Base-by-base conservation (phyloP, 2,329 filamentous ascomycete genomes). In the Nemania abortiva region DNA sequence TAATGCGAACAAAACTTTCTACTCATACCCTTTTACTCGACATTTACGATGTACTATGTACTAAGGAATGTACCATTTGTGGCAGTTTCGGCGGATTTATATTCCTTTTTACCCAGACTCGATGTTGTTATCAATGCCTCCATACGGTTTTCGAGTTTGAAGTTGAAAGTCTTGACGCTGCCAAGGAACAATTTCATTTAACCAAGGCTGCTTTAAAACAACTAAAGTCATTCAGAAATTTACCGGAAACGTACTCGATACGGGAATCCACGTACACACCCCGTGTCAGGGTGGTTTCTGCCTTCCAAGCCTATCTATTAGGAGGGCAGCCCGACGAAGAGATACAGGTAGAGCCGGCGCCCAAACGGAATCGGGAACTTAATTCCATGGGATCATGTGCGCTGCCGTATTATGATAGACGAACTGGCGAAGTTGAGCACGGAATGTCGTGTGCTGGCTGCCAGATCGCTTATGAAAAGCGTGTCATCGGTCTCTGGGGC, bases 371-470 rank as follows among this genome's bases (percentile, higher is more conserved):
- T 61, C 3, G 54, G 59, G 77, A 69, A 65, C 72, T 70, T 59
- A 76, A 75, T 67, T 78, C 75, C 45, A 75, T 77, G 75, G 77
- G 49, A 1, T 74, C 73, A 11, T 78, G 77, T 73, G 56, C 63
- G 55, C 56, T 65, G 49, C 63, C 56, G 60, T 60, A 65, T 55
- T 60, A 60, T 39, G 56, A 65, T 31, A 65, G 27, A 49, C 63
- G n/a, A 65, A 60, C 63, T 47, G 72, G 71, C 37, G 70, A 57
- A 60, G 71, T 76, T 52, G 77, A 80, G 65, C 34, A 75, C 47
- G 77, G 76, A 70, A 54, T 80, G 34, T 79, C 72, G 52, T 80
- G 78, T 74, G 75, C 76, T 45, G 78, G 78, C 37, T 80, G 77
- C 73, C 75, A 77, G 72, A 74, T 78, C 54, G 74, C 75, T 60